A percentile compares a stretch with the other conserved stretches of the same genome.
Conservation (phyloP, 1,284 basidiomycete species). For the Ceratobasidium sp. region DNA sequence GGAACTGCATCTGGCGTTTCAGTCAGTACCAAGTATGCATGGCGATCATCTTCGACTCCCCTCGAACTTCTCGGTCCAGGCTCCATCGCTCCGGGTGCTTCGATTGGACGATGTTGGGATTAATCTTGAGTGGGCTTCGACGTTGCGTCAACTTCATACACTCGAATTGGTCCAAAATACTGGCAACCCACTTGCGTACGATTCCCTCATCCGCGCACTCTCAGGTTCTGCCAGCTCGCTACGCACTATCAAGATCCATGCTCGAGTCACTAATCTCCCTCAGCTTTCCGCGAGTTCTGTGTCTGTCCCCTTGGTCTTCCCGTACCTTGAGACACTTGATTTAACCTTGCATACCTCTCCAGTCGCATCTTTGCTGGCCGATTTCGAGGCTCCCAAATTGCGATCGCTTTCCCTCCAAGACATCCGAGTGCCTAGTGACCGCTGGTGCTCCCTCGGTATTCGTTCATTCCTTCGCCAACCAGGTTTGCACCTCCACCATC, state of each 20-base stretch:
- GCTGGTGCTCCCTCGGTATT: constrained; percentile 41
- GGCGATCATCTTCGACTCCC: constrained; percentile 36
- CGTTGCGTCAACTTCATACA: constrained; percentile 23
- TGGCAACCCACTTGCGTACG: constrained; percentile 24
- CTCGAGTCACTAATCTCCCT: constrained; percentile 10
- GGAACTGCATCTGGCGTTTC: constrained; percentile 34
- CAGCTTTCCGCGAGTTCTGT: background rate
- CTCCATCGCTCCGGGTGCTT: constrained; percentile 13
- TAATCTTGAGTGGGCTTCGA: constrained; percentile 32
- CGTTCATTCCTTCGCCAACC: constrained; percentile 39
- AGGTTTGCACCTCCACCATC: constrained; percentile 10
- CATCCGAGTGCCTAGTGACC: constrained; percentile 33
- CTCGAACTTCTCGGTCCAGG: constrained; percentile 37
- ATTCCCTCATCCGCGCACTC: constrained; percentile 20
- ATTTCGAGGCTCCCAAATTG: constrained; percentile 39
- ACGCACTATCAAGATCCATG: constrained; percentile 33
- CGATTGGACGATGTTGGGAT: constrained; percentile 30
- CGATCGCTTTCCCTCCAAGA: constrained; percentile 34
- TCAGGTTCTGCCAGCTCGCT: constrained; percentile 27
- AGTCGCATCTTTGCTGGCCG: constrained; percentile 27
- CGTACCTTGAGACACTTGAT: constrained; percentile 34
- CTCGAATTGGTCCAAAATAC: constrained; percentile 31
- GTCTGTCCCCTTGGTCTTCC: constrained; percentile 8
- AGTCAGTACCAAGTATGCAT: constrained; percentile 21
- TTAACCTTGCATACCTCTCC: constrained; percentile 32